Evolutionary conservation across 163 green algal genomes (phyloP).

Genomic region (Chlamydomonas reinhardtii): DNA sequence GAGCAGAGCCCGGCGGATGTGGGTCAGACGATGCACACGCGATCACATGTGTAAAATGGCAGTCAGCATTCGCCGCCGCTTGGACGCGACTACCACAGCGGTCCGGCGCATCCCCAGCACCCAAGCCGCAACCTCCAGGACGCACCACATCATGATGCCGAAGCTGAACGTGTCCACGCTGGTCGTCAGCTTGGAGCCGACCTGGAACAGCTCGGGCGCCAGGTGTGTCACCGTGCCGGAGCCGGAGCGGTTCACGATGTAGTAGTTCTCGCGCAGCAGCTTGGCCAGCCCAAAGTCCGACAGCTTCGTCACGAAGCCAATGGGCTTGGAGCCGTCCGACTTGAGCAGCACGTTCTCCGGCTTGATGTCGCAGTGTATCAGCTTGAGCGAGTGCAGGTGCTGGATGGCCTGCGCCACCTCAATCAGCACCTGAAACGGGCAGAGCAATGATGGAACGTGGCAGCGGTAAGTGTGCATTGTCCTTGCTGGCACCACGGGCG

Average conservation of each 20-base stretch:
- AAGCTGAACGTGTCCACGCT: slow-evolving; percentile 77
- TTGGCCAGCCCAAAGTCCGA: slow-evolving; percentile 78
- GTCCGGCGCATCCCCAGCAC: no score
- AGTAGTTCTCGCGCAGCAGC: slow-evolving; percentile 77
- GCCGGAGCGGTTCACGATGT: slow-evolving; percentile 75
- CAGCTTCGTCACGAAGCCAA: slow-evolving; percentile 72
- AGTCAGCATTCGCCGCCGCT: no score
- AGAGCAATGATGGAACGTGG: no score
- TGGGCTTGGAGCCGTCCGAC: slow-evolving; percentile 62
- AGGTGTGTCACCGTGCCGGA: slow-evolving; percentile 71
- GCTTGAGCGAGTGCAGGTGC: slow-evolving; percentile 80
- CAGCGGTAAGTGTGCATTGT: no score
- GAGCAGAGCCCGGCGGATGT: no score
- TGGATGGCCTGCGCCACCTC: slow-evolving; percentile 80
- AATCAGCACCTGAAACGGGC: slow-evolving; percentile 64
- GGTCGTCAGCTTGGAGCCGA: slow-evolving; percentile 72
- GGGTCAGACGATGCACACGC: no score
- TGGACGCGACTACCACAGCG: no score
- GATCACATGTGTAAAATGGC: no score
- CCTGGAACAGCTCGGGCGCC: slow-evolving; percentile 77
- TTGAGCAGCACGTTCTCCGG: slow-evolving; percentile 84
- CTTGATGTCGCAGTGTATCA: slow-evolving; percentile 88
- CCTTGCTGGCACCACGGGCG: no score
- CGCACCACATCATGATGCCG: slow-evolving; percentile 70
- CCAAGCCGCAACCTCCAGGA: no score